Evolutionary conservation across 352 stramenopile species (phyloP), one percentile per base, ranked within the genome.

Genomic region (Phytophthora hibernalis): DNA sequence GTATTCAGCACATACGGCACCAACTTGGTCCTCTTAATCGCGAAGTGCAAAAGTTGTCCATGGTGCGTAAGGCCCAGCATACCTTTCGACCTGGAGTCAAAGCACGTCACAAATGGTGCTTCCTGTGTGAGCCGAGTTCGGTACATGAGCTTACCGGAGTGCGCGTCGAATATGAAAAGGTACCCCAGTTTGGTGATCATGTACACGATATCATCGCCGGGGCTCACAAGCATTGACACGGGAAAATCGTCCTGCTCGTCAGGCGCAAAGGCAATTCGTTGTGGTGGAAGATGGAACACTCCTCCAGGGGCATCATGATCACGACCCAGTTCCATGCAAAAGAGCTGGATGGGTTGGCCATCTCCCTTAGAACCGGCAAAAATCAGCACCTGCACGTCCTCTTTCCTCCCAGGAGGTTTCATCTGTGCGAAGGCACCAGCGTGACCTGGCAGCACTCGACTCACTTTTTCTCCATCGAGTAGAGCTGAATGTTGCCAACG

Each of bases 181-280:
- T 99, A 99, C 47, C 98, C 98, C 93, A 99, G 99, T 89, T 99
- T 99, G 31, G 98, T 99, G 66, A 99, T 97, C 81, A 99, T 96
- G 78, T 99, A 99, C 37, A 99, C 92, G 55, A 99, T 80, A 61
- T 99, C 95, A 59, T 98, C 91, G 37, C 79, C 74, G 11, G 91
- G 84, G 30, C 82, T 97, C 54, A 98, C 85, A 45, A 97, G 78
- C 82, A 99, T 97, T 65, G 92, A 98, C 38, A 99, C 98, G 5
- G 98, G 97, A 83, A 99, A 99, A 81, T 99, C 98, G 47, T 93
- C 90, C 22, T 89, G 87, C 3, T 97, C 97, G 76, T 99, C 98
- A 0, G 96, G 85, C 21, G 98, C 95, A 63, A 99, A 96, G 31
- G 97, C 97, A 71, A 99, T 99, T 6, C 79, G 66, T 64, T 96